Base-by-base conservation (phyloP, 75 land plant species). In the Sequoia sempervirens region DNA sequence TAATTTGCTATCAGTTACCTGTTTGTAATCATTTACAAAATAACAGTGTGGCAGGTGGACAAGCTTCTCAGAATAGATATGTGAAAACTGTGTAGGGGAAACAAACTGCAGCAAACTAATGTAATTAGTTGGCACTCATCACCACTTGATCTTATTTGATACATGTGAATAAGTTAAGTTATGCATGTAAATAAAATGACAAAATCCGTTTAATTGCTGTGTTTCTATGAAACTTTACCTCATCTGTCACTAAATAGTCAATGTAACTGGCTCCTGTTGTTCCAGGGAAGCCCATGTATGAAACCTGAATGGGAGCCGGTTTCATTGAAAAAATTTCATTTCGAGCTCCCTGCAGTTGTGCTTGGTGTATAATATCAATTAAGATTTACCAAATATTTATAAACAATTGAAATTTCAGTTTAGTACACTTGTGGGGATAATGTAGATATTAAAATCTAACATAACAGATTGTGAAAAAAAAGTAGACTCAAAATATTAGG, bases 11-110 rank as follows among this genome's bases (percentile, higher is more conserved):
- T 28, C 4, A 52, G 43, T 30, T 75, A 90, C 91, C 91, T 90
- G 91, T 83, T 90, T 90, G 80, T 90, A 90, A 75, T 90, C 91
- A 86, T 90, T 90, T 53, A 90, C 91, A 89, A 90, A 90, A 85
- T 90, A 90, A 54, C 91, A 90, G 80, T 90, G 91, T 82, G 91
- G 91, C 56, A 90, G 69, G 70, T 90, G 91, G 32, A 90, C 91
- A 64, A 90, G 66, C 68, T 88, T 90, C 78, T 90, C 91, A 26
- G 91, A 90, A 82, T 90, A 90, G 20, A 90, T 90, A 73, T 88
- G 91, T 82, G 91, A 80, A 82, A 75, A 89, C 36, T 82, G 69
- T 37, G 80, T 82, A 14, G 91, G 91, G 14, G 90, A 90, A 36
- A 90, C 91, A 86, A 90, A 84, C 91, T 90, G 91, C 88, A 84